These are phyloP conservation scores for Xylaria sp. DNA, from an alignment of 2,329 filamentous ascomycete species.

Conservation along the genomic window DNA sequence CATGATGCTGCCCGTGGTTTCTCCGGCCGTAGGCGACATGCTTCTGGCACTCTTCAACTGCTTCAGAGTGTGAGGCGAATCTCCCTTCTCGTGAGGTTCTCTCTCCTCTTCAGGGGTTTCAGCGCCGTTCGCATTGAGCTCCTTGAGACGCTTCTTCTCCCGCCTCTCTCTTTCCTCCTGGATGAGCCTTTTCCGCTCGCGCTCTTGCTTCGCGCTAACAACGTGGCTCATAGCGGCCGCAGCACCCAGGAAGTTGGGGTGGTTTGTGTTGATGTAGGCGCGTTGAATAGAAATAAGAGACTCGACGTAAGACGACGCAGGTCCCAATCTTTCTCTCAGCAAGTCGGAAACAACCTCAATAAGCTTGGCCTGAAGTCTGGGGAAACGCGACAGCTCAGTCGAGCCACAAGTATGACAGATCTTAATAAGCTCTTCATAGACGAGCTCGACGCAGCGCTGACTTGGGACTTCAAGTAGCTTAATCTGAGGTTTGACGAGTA, in stretches of 20 bases:
- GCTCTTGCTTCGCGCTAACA: conserved; percentile 89
- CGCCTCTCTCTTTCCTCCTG: conserved; percentile 83
- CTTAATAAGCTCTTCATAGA: conserved; percentile 98
- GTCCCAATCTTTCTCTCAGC: conserved; percentile 83
- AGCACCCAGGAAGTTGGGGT: conserved; percentile 95
- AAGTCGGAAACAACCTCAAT: conserved; percentile 98
- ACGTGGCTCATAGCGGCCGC: conserved; percentile 97
- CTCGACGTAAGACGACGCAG: conserved; percentile 85
- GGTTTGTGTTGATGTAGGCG: conserved; percentile 98
- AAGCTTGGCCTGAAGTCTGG: conserved; percentile 88
- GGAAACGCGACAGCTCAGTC: conserved; percentile 86
- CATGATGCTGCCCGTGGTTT: conserved; percentile 51
- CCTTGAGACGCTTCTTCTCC: conserved; percentile 76
- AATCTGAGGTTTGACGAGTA: conserved; percentile 97
- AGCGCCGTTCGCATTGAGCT: conserved; percentile 72
- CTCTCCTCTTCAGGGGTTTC: conserved; percentile 65
- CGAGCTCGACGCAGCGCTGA: conserved; percentile 93
- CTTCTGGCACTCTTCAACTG: conserved; percentile 63
- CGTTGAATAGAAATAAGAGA: conserved; percentile 95
- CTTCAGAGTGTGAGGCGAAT: conserved; percentile 56
- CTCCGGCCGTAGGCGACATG: conserved; percentile 73
- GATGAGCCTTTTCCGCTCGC: conserved; percentile 73
- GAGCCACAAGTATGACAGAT: conserved; percentile 98
- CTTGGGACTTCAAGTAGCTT: conserved; percentile 92
- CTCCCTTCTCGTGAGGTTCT: conserved; percentile 49